Evolutionary conservation across 2,329 filamentous ascomycete species (phyloP).

Genomic region (Alternaria longipes): DNA sequence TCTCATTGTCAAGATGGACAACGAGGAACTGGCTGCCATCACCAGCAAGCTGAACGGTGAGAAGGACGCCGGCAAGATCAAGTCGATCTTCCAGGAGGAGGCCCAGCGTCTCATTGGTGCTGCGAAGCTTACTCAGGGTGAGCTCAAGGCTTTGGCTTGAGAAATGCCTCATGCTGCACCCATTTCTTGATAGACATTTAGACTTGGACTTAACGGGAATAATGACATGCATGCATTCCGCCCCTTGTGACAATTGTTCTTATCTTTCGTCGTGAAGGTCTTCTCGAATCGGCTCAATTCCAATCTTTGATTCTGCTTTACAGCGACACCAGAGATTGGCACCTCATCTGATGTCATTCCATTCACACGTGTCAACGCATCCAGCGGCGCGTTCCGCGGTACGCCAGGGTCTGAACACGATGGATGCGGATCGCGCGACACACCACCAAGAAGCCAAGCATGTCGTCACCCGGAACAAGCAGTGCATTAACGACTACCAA

Average conservation of each 20-base stretch:
- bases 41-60: slow-evolving; percentile 80
- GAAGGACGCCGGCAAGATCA: slow-evolving; percentile 85
- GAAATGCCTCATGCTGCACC: slow-evolving; percentile 4
- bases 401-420: slow-evolving; percentile 15
- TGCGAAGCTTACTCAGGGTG: slow-evolving; percentile 86
- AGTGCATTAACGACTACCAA: slow-evolving; percentile 10
- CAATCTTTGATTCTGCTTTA: background rate
- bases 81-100: slow-evolving; percentile 81
- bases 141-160: slow-evolving; percentile 70
- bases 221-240: slow-evolving; percentile 16
- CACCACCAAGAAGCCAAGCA: slow-evolving; percentile 38
- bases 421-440: slow-evolving; percentile 20
- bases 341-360: background rate
- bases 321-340: background rate
- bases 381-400: slow-evolving; percentile 10
- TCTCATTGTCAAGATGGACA: slow-evolving; percentile 86
- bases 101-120: slow-evolving; percentile 78
- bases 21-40: slow-evolving; percentile 86
- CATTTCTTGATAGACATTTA: slow-evolving; percentile 29
- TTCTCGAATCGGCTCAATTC: background rate
- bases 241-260: background rate
- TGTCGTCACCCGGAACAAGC: slow-evolving; percentile 27
- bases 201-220: slow-evolving; percentile 19
- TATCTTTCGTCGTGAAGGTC: background rate
- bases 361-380: slow-evolving; percentile 10